A percentile compares a stretch with the other conserved stretches of the same genome.
phyloP scores from a whole-genome alignment of 2,329 filamentous ascomycete genomes.

The Xylaria digitata region DNA sequence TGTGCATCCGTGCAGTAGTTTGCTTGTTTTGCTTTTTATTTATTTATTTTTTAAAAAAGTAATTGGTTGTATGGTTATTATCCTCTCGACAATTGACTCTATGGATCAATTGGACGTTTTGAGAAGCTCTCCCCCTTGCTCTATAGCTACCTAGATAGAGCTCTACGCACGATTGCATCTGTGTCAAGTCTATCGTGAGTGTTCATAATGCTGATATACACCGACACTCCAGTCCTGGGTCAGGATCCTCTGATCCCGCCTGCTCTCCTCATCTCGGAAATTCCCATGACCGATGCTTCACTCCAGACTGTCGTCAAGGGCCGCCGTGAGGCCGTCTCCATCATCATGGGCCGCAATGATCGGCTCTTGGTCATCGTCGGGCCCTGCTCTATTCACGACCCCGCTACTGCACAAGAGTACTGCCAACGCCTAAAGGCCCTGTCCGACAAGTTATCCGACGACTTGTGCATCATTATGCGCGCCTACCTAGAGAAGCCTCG shows the following conservation, averaged over 20 bases:
- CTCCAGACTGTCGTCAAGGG: constrained; percentile 77
- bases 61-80: neutral
- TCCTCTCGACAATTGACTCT: neutral
- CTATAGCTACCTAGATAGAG: neutral
- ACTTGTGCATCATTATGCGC: constrained; percentile 95
- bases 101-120: neutral
- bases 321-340: constrained; percentile 74
- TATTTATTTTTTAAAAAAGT: too few species aligned
- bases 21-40: neutral
- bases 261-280: constrained; percentile 85
- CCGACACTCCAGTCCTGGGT: constrained; percentile 75
- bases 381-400: constrained; percentile 97
- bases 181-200: neutral
- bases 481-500: constrained; percentile 99
- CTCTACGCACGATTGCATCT: constrained; percentile 1
- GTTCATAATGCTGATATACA: constrained; percentile 48
- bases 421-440: constrained; percentile 80
- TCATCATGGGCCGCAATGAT: constrained; percentile 83
- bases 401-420: constrained; percentile 88
- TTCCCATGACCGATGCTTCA: constrained; percentile 74
- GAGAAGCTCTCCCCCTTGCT: neutral
- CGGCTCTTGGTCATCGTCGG: constrained; percentile 94
- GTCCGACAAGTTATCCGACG: constrained; percentile 80
- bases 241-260: constrained; percentile 95
- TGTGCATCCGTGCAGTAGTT: neutral